phyloP scores from a whole-genome alignment of 78 protist genomes.

The Anaeramoeba ignava region DNA sequence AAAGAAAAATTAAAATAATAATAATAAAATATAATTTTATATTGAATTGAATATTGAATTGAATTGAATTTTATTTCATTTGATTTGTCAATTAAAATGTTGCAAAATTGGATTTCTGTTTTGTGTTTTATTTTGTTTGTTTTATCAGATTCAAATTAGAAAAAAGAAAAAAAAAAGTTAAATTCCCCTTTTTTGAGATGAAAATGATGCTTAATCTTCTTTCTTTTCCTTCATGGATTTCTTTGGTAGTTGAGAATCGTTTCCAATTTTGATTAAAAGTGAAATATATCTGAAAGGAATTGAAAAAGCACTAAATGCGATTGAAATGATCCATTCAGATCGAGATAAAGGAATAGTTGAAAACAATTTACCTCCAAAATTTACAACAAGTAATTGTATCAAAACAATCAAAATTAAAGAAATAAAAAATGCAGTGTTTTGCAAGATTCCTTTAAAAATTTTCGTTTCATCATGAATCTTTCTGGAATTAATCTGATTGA shows the following conservation, averaged over 20 bases:
- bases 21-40: no score
- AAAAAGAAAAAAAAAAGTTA: no score
- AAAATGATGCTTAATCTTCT: no score
- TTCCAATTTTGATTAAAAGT: not conserved
- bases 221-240: no score
- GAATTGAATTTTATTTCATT: no score
- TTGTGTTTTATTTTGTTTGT: no score
- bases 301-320: not conserved
- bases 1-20: no score
- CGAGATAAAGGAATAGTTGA: not conserved
- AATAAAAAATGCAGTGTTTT: not conserved
- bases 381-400: not conserved
- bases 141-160: no score
- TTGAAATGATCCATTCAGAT: not conserved
- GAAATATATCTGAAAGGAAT: not conserved
- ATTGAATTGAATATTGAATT: no score
- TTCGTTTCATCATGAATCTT: conserved; percentile 21
- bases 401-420: not conserved
- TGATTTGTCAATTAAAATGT: no score
- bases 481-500: conserved; percentile 68
- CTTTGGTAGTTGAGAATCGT: not conserved
- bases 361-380: not conserved
- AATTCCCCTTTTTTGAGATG: no score
- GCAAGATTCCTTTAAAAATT: conserved; percentile 23
- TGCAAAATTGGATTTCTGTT: no score